Evolutionary conservation across 2,329 filamentous ascomycete species (phyloP), one percentile per base, ranked within the genome.

Genomic region (Phaeosphaeriaceae sp.): DNA sequence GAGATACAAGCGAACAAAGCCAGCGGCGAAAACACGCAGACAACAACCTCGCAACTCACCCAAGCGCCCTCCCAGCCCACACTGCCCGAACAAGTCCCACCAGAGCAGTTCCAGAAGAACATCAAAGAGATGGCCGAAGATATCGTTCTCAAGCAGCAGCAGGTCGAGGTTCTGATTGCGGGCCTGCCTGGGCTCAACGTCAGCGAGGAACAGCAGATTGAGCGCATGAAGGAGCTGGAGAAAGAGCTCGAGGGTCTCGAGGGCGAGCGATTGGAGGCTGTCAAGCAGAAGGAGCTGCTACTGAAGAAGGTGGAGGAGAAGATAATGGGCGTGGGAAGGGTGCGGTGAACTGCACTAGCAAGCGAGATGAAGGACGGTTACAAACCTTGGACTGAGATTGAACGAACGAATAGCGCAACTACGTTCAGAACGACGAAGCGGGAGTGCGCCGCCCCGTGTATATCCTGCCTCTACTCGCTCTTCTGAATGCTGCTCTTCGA

Each of bases 101-200:
- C 64, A 53, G 60, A 65, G 10, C 87, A 90, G 44, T 85, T 87
- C 51, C 91, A 85, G 54, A 84, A 85, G 2, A 86, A 89, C 48
- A 85, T 92, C 72, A 82, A 87, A 59, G 91, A 94, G 75, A 82
- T 95, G 53, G 90, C 91, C 40, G 85, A 86, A 61, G 91, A 94
- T 73, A 82, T 95, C 24, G 88, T 94, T 57, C 76, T 91, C 57
- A 92, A 93, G 71, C 89, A 93, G 69, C 91, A 93, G 79, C 90
- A 94, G 79, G 92, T 95, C 61, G 91, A 95, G 75, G 83, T 86
- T 46, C 80, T 95, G 48, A 91, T 94, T 57, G 89, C 88, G 17
- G 86, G 85, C 21, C 82, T 96, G 1, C 92, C 92, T 0, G 92
- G 92, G 0, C 81, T 95, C 21, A 89, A 92, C 46, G 91, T 89